Evolutionary conservation across 495 filamentous ascomycete species (phyloP), one percentile per base, ranked within the genome.

Genomic region (Penicillium diatomitis): DNA sequence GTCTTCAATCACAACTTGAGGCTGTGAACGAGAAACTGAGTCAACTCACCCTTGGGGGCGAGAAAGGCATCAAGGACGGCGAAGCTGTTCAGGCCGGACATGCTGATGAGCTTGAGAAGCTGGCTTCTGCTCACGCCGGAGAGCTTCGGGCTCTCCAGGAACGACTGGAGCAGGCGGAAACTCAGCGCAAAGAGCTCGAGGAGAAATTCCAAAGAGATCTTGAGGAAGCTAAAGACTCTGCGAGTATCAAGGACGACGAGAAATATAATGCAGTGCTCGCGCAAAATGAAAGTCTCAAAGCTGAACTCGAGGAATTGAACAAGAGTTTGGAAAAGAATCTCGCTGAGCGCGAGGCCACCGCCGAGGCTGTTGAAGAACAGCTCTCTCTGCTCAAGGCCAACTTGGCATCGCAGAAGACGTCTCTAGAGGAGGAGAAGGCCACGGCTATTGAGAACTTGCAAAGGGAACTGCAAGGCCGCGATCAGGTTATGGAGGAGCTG

Each of bases 401-500:
- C n/a, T 53, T 76, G 6, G 63, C 67, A 31, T 40, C 52, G 7
- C 67, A 72, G 43, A 66, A 65, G 48, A 37, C 54, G 30, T 47
- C 59, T 6, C 42, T 64, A n/a, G 64, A 66, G 11, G 67, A 71
- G 38, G 68, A 75, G 27, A 72, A 75, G 36, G 65, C 64, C 3
- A 32, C 59, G 39, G 60, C 65, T 29, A 52, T 77, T 31, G 67
- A 75, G 3, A 51, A 52, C 12, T 55, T 74, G 12, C 50, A 60
- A 8, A 60, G 61, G 6, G 71, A 74, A 42, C 54, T 74, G 32
- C 66, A 69, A 41, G 71, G 71, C 5, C 64, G 67, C 5, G 64
- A 67, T 34, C 65, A 69, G 28, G 71, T 73, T 3, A 60, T 77
- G 34, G 68, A 70, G 11, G 66, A 68, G 34, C 62, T 77, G 31